Percentiles rank a stretch among this genome's conserved stretches.
Conservation (phyloP, 306 rosid genomes). For the Acacia acuminata region DNA sequence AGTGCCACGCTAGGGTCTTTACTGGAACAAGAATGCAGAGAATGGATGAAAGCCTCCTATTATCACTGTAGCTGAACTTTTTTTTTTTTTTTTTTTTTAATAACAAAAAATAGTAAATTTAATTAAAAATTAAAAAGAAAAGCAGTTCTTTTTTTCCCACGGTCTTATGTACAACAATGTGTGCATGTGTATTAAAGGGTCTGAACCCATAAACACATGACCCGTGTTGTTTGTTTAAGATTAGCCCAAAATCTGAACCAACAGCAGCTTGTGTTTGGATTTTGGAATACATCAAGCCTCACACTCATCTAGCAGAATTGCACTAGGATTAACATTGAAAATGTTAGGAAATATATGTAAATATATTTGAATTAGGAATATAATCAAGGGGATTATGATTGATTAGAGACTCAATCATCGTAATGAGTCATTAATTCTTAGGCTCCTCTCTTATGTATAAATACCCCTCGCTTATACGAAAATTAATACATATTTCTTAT, state of each 20-base stretch:
- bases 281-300: not conserved
- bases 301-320: not conserved
- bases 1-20: conserved; percentile 57
- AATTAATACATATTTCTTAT: too few species aligned
- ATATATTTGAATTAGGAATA: too few species aligned
- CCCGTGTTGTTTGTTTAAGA: conserved; percentile 13
- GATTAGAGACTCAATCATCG: too few species aligned
- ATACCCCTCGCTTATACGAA: too few species aligned
- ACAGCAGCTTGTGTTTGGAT: not conserved
- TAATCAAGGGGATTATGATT: too few species aligned
- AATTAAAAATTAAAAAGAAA: not conserved
- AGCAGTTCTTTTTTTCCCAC: not conserved
- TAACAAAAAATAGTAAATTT: conserved; percentile 19
- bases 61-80: conserved; percentile 8
- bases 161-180: not conserved
- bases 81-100: not conserved
- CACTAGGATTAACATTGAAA: not conserved
- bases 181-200: not conserved
- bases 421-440: too few species aligned
- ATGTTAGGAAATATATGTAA: not conserved
- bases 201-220: conserved; percentile 3
- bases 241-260: not conserved
- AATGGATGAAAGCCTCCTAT: conserved; percentile 23
- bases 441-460: too few species aligned
- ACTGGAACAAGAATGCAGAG: conserved; percentile 48